These are phyloP conservation scores for Ceratocystis alfenasii DNA, from an alignment of 2,329 filamentous ascomycete genomes.

Conservation along the genomic window DNA sequence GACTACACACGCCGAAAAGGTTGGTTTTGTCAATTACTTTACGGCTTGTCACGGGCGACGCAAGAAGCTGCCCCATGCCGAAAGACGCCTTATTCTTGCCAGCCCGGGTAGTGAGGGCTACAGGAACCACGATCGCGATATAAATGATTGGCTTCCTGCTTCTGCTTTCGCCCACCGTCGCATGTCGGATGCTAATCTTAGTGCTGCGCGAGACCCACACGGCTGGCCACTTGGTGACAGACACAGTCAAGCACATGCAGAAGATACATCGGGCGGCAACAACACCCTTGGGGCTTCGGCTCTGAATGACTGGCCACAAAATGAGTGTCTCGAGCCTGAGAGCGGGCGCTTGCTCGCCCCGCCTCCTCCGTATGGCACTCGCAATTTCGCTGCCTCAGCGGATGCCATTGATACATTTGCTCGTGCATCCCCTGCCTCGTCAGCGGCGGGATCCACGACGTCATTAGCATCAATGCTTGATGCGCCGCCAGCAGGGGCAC, in stretches of 20 bases:
- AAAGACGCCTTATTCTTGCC: background rate
- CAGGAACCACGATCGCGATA: background rate
- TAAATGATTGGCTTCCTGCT: too few species aligned
- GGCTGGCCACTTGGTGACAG: background rate
- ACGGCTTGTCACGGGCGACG: constrained; percentile 65
- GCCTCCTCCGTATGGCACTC: background rate
- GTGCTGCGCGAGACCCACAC: background rate
- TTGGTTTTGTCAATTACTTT: constrained; percentile 83
- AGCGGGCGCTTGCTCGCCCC: background rate
- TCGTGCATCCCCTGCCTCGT: background rate
- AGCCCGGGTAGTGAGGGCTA: background rate
- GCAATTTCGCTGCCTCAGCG: background rate
- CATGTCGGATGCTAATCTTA: background rate
- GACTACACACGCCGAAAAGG: constrained; percentile 30
- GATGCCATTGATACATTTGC: background rate
- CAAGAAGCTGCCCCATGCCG: background rate
- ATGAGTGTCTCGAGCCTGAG: background rate
- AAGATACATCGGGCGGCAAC: too few species aligned
- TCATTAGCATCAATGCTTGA: background rate
- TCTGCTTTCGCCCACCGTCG: background rate
- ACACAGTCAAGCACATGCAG: too few species aligned
- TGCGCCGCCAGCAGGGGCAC: background rate
- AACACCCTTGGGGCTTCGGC: too few species aligned
- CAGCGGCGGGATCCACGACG: background rate
- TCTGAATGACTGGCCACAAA: background rate